These are phyloP conservation scores for Elaeagnus macrophylla DNA, from an alignment of 306 rosid species.

Conservation along the genomic window DNA sequence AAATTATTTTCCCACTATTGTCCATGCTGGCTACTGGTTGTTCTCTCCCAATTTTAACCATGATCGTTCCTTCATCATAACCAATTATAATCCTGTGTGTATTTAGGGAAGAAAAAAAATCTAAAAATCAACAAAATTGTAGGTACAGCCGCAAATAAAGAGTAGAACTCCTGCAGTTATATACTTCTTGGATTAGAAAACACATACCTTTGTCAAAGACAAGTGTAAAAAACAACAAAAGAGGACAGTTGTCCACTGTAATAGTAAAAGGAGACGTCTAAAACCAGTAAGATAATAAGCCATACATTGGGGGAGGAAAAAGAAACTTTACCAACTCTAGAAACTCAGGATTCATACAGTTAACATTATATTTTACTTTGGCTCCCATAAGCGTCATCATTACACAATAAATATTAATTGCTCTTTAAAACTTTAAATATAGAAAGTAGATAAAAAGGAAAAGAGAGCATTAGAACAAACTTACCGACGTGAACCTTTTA, in stretches of 20 bases:
- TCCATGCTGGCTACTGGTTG: slow-evolving; percentile 98
- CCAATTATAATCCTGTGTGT: slow-evolving; percentile 79
- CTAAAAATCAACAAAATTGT: slow-evolving; percentile 4
- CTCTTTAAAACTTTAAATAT: neutral
- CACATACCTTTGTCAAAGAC: no score
- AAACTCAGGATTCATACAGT: no score
- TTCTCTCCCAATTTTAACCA: slow-evolving; percentile 96
- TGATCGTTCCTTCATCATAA: slow-evolving; percentile 94
- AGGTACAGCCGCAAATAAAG: neutral
- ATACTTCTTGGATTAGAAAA: no score
- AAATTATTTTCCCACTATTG: slow-evolving; percentile 81
- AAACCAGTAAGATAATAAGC: no score
- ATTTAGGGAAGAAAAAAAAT: neutral
- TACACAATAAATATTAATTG: neutral
- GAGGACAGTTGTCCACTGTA: no score
- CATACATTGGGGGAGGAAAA: no score
- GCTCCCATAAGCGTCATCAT: neutral
- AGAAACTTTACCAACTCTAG: no score
- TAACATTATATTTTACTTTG: neutral
- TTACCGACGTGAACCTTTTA: slow-evolving; percentile 92
- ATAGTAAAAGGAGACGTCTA: no score
- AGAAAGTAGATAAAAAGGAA: neutral
- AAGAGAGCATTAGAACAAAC: slow-evolving; percentile 14
- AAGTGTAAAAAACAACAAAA: no score
- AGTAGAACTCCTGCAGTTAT: neutral